Evolutionary conservation across 1,139 yeast species (phyloP).

Genomic region (Taphrina sp.): DNA sequence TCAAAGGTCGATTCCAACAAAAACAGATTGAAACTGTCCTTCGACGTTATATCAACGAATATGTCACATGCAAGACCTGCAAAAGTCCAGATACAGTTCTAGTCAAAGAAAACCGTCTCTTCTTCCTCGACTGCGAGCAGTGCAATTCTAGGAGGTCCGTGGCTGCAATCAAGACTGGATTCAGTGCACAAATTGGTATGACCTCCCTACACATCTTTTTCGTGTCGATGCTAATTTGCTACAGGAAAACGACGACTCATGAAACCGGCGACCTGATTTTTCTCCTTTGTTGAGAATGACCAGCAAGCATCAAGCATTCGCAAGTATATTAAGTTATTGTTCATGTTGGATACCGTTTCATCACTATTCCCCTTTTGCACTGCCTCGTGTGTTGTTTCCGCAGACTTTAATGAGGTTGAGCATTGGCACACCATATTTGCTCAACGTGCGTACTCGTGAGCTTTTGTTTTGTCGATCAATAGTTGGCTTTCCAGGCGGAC

Average conservation of each 20-base stretch:
- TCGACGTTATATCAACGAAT: constrained; percentile 84
- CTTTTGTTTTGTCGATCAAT: too few species aligned
- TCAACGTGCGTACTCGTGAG: too few species aligned
- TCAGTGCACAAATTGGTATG: constrained; percentile 69
- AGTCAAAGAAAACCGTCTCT: constrained; percentile 95
- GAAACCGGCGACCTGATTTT: constrained; percentile 16
- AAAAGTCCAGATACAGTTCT: constrained; percentile 95
- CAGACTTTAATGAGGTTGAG: too few species aligned
- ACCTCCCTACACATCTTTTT: background rate
- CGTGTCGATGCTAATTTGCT: background rate
- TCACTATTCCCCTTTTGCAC: too few species aligned
- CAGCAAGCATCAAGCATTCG: background rate
- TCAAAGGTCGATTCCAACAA: constrained; percentile 97
- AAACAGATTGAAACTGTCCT: constrained; percentile 95
- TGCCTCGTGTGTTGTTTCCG: too few species aligned
- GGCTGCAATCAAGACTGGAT: constrained; percentile 96
- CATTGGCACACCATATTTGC: too few species aligned
- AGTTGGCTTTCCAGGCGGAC: too few species aligned
- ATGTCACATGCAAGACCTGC: constrained; percentile 98
- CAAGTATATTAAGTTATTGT: too few species aligned
- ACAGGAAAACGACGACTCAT: constrained; percentile 19
- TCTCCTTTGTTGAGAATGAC: background rate
- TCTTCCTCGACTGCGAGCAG: constrained; percentile 94
- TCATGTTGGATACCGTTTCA: too few species aligned
- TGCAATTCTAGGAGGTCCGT: constrained; percentile 98